Evolutionary conservation across 1,284 basidiomycete species (phyloP), one percentile per base, ranked within the genome.

Genomic region (Microbotryum lychnidis-dioicae): DNA sequence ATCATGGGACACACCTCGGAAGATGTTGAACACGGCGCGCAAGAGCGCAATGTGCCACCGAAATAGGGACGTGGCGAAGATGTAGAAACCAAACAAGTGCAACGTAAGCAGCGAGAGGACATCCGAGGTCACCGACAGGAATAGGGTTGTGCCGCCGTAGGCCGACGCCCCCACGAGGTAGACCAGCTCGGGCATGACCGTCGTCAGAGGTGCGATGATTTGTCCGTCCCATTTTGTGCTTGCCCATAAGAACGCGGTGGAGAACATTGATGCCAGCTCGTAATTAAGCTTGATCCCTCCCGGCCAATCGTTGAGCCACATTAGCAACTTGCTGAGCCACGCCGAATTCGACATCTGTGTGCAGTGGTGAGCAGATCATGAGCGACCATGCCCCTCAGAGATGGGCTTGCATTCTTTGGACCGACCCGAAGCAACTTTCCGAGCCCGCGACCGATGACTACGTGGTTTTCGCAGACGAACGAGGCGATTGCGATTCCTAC

Each of bases 261-360:
- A 84, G 70, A 91, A 88, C 72, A 94, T 89, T 21, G 80, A 78
- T 68, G 90, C 89, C 14, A 68, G 55, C 68, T 97, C 90, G 0
- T 90, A 91, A 73, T 98, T 98, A 62, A 98, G 84, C 76, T 98
- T 98, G 50, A 98, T 77, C 1, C 96, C 94, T 0, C 87, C 90
- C 0, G 94, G 94, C 93, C 96, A 98, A 61, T 87, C 84, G 73
- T 94, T 87, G 5, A 98, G 80, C 93, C 93, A 97, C 2, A 80
- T 69, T 1, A 96, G 78, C 0, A 81, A 79, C 21, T 77, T 77
- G 51, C 80, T 79, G n/a, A 86, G 73, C 57, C 79, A 76, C 18
- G 78, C 71, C 31, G 86, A 77, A 0, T 83, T 76, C 48, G 78
- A 76, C 18, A 67, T 68, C 81, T 82, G 67, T 9, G 23, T 9